A percentile compares a stretch with the other conserved stretches of the same genome.
phyloP scores from a whole-genome alignment of 108 stramenopile genomes.

The Parietichytrium sp. region DNA sequence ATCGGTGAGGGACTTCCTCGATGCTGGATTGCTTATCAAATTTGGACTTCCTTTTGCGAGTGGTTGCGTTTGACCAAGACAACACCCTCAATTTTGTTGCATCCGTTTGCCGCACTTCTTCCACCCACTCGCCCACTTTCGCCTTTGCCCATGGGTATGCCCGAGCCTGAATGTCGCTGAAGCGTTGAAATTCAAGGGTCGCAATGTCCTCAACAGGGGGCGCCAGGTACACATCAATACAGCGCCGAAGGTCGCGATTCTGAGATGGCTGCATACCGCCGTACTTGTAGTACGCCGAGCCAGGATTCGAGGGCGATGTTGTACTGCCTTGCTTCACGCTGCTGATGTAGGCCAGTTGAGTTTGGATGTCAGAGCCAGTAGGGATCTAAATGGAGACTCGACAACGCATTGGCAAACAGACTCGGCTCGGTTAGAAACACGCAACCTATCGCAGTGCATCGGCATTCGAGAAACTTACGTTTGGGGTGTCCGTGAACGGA shows the following conservation, averaged over 20 bases:
- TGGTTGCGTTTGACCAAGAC: too few relatives aligned
- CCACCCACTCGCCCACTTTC: neutral
- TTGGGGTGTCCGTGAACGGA: constrained; percentile 16
- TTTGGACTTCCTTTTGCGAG: too few relatives aligned
- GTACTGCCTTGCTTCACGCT: constrained; percentile 26
- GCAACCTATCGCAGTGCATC: neutral
- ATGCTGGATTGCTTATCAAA: too few relatives aligned
- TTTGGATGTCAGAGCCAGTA: constrained; percentile 9
- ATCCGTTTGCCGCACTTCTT: neutral
- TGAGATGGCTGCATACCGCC: constrained; percentile 18
- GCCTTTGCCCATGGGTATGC: constrained; percentile 5
- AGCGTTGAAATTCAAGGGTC: neutral
- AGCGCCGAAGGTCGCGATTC: neutral
- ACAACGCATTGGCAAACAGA: too few relatives aligned
- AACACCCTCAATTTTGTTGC: constrained; percentile 1
- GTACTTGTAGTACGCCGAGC: neutral
- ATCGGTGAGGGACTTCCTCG: too few relatives aligned
- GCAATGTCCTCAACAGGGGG: neutral
- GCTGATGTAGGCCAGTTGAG: constrained; percentile 24
- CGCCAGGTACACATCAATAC: neutral
- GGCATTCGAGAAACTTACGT: neutral
- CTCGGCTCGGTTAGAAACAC: too few relatives aligned
- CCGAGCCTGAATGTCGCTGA: neutral
- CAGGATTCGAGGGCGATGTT: neutral
- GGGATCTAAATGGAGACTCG: too few relatives aligned